phyloP scores from a whole-genome alignment of 441 rosid genomes.

The Mallotus repandus region DNA sequence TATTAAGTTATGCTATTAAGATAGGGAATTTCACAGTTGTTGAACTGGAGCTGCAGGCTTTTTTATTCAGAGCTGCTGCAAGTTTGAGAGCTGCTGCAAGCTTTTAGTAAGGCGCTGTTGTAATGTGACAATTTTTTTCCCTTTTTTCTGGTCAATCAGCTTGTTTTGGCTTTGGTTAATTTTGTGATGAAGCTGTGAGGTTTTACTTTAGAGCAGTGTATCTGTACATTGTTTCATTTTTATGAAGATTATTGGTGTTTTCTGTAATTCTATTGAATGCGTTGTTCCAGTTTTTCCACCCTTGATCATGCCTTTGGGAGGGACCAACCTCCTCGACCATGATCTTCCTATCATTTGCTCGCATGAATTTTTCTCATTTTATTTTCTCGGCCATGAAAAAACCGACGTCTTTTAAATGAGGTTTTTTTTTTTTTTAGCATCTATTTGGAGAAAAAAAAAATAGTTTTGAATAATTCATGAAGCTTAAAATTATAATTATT shows the following conservation, averaged over 20 bases:
- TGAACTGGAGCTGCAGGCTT: constrained; percentile 8
- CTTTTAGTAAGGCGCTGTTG: constrained; percentile 20
- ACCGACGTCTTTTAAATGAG: no score
- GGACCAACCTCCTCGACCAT: no score
- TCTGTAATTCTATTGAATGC: constrained; percentile 8
- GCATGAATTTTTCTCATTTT: no score
- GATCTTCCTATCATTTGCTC: no score
- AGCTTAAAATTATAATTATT: no score
- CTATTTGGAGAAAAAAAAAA: no score
- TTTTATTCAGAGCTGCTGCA: constrained; percentile 16
- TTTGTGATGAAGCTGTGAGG: constrained; percentile 36
- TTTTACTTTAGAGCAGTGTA: constrained; percentile 32
- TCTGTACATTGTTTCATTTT: constrained; percentile 39
- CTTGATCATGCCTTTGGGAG: background rate
- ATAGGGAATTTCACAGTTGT: background rate
- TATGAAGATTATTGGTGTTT: constrained; percentile 28
- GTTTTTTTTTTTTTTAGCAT: no score
- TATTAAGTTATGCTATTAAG: background rate
- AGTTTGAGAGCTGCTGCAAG: no score
- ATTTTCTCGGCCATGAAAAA: no score
- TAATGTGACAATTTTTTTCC: constrained; percentile 25
- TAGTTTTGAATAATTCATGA: no score
- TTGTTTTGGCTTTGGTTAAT: constrained; percentile 21
- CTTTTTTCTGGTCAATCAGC: constrained; percentile 2
- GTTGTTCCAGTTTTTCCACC: background rate